Evolutionary conservation across 306 rosid genomes (phyloP), one percentile per base, ranked within the genome.

Genomic region (Medicago arabica): DNA sequence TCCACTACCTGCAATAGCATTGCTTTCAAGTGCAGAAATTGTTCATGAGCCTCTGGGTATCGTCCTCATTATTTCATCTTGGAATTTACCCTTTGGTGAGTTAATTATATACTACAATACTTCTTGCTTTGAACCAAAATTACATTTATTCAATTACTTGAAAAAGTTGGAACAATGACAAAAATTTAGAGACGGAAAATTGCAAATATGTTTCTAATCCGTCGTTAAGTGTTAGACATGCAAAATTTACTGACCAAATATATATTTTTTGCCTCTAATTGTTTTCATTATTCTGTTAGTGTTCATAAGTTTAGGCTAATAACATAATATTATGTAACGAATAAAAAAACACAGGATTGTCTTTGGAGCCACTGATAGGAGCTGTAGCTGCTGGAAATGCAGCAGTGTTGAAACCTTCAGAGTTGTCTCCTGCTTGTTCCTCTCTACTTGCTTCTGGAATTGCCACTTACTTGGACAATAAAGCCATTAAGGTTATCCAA

Each of bases 71-170:
- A 40, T 89, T 71, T 92, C 97, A 57, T 86, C 93, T 44, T 92
- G 97, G 97, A 92, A 92, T 83, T 88, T 92, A 34, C 96, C 96
- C 34, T 68, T 92, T 71, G 97, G 97, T 89, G 78, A 85, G 96
- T 61, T 4, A 61, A 2, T 16, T 51, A n/a, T 51, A 50, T 6
- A 51, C 8, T 6, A 55, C n/a, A 18, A 9, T 34, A 18, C 38
- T 21, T 15, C n/a, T 25, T 11, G 5, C 7, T 50, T 63, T 36
- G 25, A 17, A 53, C 25, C 60, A 53, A 53, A 17, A 53, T 49
- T 9, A 15, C n/a, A 50, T n/a, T 50, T 11, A 50, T 13, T 5
- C 7, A 46, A 13, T 6, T 46, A 13, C 51, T 4, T 13, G 16
- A 46, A 13, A 46, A 12, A 43, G 47, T 43, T 43, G 7, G 7